Conservation (phyloP, 164 flowering plant species). For the Paratinospora sagittata region DNA sequence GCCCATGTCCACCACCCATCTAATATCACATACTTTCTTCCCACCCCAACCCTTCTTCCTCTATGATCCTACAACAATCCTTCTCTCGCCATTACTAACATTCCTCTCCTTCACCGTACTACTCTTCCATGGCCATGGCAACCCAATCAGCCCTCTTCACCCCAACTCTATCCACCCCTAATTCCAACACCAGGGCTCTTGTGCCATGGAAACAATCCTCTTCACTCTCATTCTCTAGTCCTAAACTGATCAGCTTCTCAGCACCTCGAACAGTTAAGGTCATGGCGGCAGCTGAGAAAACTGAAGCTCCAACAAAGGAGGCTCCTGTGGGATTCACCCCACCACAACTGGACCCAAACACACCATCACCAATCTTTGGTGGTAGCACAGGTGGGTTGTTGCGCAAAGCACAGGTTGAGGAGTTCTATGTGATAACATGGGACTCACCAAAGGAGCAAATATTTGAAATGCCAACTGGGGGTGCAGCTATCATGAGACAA, state of each 20-base stretch:
- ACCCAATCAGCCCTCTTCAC: constrained; percentile 73
- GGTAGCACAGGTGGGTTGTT: constrained; percentile 87
- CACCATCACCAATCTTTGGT: constrained; percentile 86
- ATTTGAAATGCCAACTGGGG: constrained; percentile 93
- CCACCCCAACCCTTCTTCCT: constrained; percentile 6
- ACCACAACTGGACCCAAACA: constrained; percentile 75
- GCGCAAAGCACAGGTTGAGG: constrained; percentile 83
- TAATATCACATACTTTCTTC: constrained; percentile 5
- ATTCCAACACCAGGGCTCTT: constrained; percentile 25
- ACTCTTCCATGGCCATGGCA: constrained; percentile 59
- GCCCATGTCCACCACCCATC: constrained; percentile 25
- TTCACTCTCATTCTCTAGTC: constrained; percentile 25
- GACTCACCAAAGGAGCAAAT: constrained; percentile 83
- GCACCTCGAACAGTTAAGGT: constrained; percentile 25
- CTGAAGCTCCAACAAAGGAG: constrained; percentile 29
- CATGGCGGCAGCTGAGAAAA: constrained; percentile 25
- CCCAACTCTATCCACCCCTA: constrained; percentile 43
- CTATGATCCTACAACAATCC: constrained; percentile 10
- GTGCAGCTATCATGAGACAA: constrained; percentile 86
- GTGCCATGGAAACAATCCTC: constrained; percentile 47
- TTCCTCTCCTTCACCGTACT: neutral
- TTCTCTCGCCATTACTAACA: neutral
- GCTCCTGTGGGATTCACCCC: constrained; percentile 83
- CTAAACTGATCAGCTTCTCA: constrained; percentile 29
- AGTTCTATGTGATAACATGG: constrained; percentile 90